Evolutionary conservation across 106 monocot genomes (phyloP), one percentile per base, ranked within the genome.

Genomic region (Alisma plantagoaquatica): DNA sequence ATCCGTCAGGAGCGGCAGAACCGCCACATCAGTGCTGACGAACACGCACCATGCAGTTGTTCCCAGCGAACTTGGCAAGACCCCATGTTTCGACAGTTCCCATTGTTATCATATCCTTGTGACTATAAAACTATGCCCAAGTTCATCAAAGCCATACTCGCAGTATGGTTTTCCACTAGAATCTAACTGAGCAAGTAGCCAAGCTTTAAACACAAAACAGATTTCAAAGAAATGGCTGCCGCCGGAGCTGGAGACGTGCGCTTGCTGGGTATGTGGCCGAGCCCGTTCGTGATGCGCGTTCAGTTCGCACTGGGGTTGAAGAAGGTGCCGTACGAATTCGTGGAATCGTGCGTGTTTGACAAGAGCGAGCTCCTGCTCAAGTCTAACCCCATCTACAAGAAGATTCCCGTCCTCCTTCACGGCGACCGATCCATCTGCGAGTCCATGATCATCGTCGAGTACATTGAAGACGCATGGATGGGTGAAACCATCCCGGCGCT

Each of bases 391-490:
- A 31, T 64, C 24, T 30, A 64, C 51, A 51, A 64, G 41, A 64
- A 53, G 29, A 38, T 64, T 42, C 53, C 63, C 19, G 63, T 64
- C 29, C 63, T 64, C 26, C 52, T 53, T 26, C 63, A 64, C 41
- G 52, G 41, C 19, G 63, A 20, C 27, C 19, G 12, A 2, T 20
- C 42, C 15, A 33, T 64, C 41, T 53, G 28, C n/a, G 63, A 64
- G 53, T 64, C 63, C 1, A 7, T 53, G 25, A 53, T 64, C 53
- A 64, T 53, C n/a, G 51, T 64, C 51, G 33, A 51, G 42, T 64
- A 64, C 63, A 64, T 64, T 27, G 63, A 64, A 8, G 41, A 42
- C 27, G 26, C 26, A 2, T 64, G 63, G 63, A 23, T 21, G 4
- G n/a, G 26, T 27, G 35, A 46, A 10, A 38, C 6, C 6, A 7